These are phyloP conservation scores for Acer negundo DNA, from an alignment of 345 rosid species.

Conservation along the genomic window DNA sequence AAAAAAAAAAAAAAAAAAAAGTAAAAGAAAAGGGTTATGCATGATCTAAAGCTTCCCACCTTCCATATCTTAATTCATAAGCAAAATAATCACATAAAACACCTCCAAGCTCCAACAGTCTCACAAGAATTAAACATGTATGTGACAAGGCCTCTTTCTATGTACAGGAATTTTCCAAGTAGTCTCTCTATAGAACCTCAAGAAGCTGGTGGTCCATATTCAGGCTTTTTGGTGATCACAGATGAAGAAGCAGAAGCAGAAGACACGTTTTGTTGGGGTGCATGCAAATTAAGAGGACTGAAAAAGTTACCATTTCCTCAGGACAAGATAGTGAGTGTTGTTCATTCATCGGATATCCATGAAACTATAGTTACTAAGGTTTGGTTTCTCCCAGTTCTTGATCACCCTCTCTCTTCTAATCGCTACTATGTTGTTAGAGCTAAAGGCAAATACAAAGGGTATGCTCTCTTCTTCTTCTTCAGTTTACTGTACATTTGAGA, in stretches of 20 bases:
- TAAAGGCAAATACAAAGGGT: constrained; percentile 65
- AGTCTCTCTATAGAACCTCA: constrained; percentile 53
- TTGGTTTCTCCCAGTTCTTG: constrained; percentile 73
- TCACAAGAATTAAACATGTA: constrained; percentile 35
- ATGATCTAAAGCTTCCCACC: constrained; percentile 1
- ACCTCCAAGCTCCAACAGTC: background rate
- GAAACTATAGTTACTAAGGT: constrained; percentile 45
- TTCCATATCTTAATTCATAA: constrained; percentile 16
- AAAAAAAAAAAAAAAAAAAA: background rate
- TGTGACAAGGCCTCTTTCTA: constrained; percentile 58
- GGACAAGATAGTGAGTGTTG: constrained; percentile 54
- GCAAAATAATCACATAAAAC: constrained; percentile 14
- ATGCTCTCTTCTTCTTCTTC: constrained; percentile 12
- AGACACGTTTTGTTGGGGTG: constrained; percentile 55
- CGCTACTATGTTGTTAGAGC: constrained; percentile 60
- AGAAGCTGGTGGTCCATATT: constrained; percentile 49
- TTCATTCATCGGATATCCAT: constrained; percentile 46
- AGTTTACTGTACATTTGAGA: too few species aligned
- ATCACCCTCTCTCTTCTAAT: constrained; percentile 63
- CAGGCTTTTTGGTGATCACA: constrained; percentile 61
- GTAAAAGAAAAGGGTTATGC: background rate
- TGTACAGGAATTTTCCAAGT: constrained; percentile 43
- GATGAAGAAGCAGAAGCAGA: constrained; percentile 69
- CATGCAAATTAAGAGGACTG: constrained; percentile 41
- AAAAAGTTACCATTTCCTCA: constrained; percentile 67